These are phyloP conservation scores for Rhynchosporium secalis DNA, from an alignment of 2,329 filamentous ascomycete genomes.

Conservation along the genomic window DNA sequence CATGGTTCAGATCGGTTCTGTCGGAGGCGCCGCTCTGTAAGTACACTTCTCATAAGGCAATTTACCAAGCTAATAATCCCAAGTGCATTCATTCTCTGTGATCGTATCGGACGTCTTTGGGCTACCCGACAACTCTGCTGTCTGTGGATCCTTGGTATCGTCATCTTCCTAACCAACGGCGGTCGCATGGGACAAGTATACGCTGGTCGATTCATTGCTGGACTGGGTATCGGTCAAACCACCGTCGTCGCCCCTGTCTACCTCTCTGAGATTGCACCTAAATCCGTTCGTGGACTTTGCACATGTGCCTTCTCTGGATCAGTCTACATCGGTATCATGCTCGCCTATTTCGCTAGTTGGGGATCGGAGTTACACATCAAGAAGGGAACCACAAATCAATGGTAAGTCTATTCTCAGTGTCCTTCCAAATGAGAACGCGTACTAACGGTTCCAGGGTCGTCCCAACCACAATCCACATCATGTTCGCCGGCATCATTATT, in stretches of 20 bases:
- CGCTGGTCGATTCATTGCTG: conserved; percentile 65
- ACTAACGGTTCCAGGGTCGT: conserved; percentile 55
- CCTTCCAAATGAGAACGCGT: conserved; percentile 6
- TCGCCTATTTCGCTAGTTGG: conserved; percentile 76
- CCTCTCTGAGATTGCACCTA: conserved; percentile 70
- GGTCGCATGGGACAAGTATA: conserved; percentile 59
- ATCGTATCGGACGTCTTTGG: conserved; percentile 63
- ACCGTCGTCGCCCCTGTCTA: conserved; percentile 70
- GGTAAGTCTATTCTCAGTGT: conserved; percentile 41
- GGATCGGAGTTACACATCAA: conserved; percentile 54
- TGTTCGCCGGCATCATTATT: conserved; percentile 73
- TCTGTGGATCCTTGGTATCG: conserved; percentile 59
- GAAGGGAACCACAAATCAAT: conserved; percentile 49
- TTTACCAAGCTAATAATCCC: background rate
- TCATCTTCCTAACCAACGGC: conserved; percentile 58
- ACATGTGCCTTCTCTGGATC: conserved; percentile 69
- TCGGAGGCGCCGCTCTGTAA: conserved; percentile 56
- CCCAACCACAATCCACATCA: conserved; percentile 74
- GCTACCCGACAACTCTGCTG: conserved; percentile 58
- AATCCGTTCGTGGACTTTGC: conserved; percentile 69
- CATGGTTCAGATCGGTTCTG: conserved; percentile 44
- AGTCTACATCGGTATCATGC: conserved; percentile 75
- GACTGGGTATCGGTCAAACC: conserved; percentile 63
- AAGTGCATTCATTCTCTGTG: conserved; percentile 55
- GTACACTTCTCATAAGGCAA: conserved; percentile 24